Percentiles rank a stretch among this genome's conserved stretches.
phyloP scores from a whole-genome alignment of 129 eudicot species.

The Ambrosia artemisiifolia region DNA sequence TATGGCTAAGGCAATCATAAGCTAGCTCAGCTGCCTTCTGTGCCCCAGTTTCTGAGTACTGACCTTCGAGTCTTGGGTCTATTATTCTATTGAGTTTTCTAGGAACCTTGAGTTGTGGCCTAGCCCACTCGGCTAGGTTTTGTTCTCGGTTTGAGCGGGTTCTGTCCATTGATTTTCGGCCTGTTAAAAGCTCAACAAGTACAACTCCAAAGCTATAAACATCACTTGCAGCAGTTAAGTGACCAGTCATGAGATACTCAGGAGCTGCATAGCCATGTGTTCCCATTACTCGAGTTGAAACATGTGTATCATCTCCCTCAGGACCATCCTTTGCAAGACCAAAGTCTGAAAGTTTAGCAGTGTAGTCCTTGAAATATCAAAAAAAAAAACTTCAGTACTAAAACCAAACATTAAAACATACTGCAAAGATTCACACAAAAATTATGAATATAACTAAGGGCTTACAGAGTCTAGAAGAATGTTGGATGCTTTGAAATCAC shows the following conservation, averaged over 20 bases:
- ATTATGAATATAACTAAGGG: not conserved
- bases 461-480: constrained; percentile 76
- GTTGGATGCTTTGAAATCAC: constrained; percentile 87
- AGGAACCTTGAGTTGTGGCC: constrained; percentile 52
- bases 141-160: constrained; percentile 65
- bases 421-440: too few relatives aligned
- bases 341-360: constrained; percentile 49
- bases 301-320: constrained; percentile 40
- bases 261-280: constrained; percentile 87
- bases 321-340: constrained; percentile 53
- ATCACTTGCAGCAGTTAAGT: constrained; percentile 85
- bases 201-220: constrained; percentile 92
- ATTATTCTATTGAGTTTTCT: constrained; percentile 55
- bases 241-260: constrained; percentile 60
- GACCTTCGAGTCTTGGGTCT: constrained; percentile 85
- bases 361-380: constrained; percentile 31
- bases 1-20: constrained; percentile 73
- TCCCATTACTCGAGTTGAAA: constrained; percentile 54
- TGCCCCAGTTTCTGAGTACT: constrained; percentile 74
- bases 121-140: constrained; percentile 81
- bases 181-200: constrained; percentile 78
- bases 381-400: constrained; percentile 17
- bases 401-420: not conserved
- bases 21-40: constrained; percentile 74
- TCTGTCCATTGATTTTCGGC: constrained; percentile 75